Base-by-base conservation (phyloP, 495 filamentous ascomycete genomes). In the Neurospora sp. region DNA sequence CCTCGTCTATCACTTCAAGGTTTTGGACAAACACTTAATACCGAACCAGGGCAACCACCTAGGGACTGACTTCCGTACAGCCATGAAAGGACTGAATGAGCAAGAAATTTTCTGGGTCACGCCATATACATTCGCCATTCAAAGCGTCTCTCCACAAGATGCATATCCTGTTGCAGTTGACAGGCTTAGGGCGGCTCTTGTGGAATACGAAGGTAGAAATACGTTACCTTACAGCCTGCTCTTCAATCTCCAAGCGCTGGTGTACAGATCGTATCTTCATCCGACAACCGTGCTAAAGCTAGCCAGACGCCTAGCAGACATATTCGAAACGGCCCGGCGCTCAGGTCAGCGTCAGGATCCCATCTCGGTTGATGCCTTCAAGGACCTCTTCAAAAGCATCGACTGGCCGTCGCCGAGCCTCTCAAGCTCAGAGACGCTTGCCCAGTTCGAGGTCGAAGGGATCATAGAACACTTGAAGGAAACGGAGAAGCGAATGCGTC, bases 201-300 rank as follows among this genome's bases (percentile, higher is more conserved):
- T 16, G 0, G 7, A 72, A 0, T 79, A 72, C 72, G 69, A 53
- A 41, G 20, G 10, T 18, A 48, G 37, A 0, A 48, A 37, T 12
- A 44, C 42, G 9, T 72, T 82, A 35, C 84, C 79, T 0, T 85
- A 81, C 69, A 80, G 72, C 20, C 74, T 81, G 18, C 78, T 81
- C 5, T 88, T 87, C 70, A 83, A 89, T 70, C 79, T 89, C 5
- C 83, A 89, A 69, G 85, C 83, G 22, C 79, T 91, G 7, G 84
- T 85, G 7, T 79, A 82, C 70, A 88, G 90, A 73, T 80, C 82
- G 9, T 85, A 84, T 71, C 81, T 91, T 2, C 74, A 85, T 14
- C 87, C 88, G 10, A 44, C 48, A 0, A 84, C 77, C 5, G 84
- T 88, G 12, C 37, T 75, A 9, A 45, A 53, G 3, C 74, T 91